Base-by-base conservation (phyloP, 306 rosid genomes). In the Cicer pinnatifidum region DNA sequence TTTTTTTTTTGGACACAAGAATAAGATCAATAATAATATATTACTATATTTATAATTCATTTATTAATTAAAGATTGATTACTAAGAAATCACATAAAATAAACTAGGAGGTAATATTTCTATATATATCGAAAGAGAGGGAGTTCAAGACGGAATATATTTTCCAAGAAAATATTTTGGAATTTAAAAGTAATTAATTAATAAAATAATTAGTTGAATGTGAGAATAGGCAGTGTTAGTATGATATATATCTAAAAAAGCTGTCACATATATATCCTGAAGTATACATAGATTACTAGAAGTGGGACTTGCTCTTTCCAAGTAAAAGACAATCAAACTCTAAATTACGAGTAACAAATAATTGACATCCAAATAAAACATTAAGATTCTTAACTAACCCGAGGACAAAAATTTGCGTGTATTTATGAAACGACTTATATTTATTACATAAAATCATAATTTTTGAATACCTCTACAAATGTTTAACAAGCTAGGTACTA, bases 261-360 rank as follows among this genome's bases (percentile, higher is more conserved):
- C 40, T 15, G 77, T 62, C 66, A 80, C 61, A 16, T 67, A 65
- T 10, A 5, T 65, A 71, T 76, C 51, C 77, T 40, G 8, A 63
- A 45, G 35, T 38, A 64, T 15, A 61, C 56, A 72, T 73, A 57
- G 61, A 67, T 74, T 65, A 64, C 70, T 75, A 68, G 69, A 71
- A 48, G 20, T 57, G 43, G 63, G 38, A 50, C 17, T 50, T 78
- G 43, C 20, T 53, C 61, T 82, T 73, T 82, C 69, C 9, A 16
- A 53, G 69, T 75, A 62, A 64, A 62, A 78, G 77, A 74, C 85
- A 81, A 54, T 44, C 35, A 38, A 73, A 78, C 67, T 68, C 35
- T 72, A 19, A 72, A 77, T 51, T 16, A 53, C 45, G 50, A 72
- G 16, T 66, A 50, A 56, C 15, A n/a, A 33, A 54, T 23, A 0